Conservation (phyloP, 1,139 yeast species). For the Spathaspora jeffriesii region DNA sequence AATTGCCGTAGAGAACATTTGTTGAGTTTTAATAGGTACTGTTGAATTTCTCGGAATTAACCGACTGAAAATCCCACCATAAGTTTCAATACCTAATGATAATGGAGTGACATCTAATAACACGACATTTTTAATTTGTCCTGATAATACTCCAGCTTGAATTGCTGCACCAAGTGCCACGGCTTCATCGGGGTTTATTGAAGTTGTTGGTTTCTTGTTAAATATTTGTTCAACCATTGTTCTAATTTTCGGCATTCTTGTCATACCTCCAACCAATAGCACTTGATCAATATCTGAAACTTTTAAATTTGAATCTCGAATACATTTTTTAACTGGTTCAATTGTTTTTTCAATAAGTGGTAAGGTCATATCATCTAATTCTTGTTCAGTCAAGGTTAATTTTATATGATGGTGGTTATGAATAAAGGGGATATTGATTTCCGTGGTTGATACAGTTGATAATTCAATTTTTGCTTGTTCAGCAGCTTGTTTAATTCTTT, state of each 20-base stretch:
- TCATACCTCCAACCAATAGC: constrained; percentile 77
- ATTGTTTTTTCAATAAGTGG: constrained; percentile 62
- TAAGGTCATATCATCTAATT: constrained; percentile 63
- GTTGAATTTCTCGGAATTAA: constrained; percentile 76
- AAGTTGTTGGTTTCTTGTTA: constrained; percentile 57
- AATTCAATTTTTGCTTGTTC: constrained; percentile 72
- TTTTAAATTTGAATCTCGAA: constrained; percentile 68
- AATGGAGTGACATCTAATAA: constrained; percentile 78
- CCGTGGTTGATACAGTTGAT: constrained; percentile 58
- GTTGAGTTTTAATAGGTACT: constrained; percentile 71
- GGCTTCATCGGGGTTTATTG: constrained; percentile 82
- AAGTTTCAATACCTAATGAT: constrained; percentile 79
- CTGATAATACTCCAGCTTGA: constrained; percentile 77
- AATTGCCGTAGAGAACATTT: constrained; percentile 79
- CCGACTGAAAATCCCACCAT: constrained; percentile 80
- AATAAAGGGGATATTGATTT: constrained; percentile 66
- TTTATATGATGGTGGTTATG: constrained; percentile 51
- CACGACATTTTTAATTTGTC: constrained; percentile 70
- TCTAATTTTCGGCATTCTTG: constrained; percentile 78
- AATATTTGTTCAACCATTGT: constrained; percentile 58
- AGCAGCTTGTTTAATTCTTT: constrained; percentile 71
- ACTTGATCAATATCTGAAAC: constrained; percentile 59
- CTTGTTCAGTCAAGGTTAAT: constrained; percentile 55
- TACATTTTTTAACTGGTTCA: constrained; percentile 65
- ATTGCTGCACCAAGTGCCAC: constrained; percentile 87